phyloP scores from a whole-genome alignment of 495 filamentous ascomycete genomes.

The Tuber microsphaerosporum region DNA sequence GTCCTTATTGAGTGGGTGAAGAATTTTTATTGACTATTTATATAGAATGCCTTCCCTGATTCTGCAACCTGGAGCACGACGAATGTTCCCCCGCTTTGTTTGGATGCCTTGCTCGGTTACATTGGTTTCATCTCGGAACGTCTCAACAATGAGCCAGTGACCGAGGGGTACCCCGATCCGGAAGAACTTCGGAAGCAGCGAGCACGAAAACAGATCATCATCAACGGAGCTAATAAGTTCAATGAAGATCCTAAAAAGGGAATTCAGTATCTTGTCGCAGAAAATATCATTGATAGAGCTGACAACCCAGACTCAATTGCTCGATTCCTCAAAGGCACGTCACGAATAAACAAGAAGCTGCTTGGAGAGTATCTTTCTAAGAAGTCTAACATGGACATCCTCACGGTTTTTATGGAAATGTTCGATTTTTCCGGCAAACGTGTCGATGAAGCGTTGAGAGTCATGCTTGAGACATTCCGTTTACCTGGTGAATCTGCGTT shows the following conservation, averaged over 20 bases:
- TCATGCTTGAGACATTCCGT: constrained; percentile 85
- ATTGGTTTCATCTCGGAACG: constrained; percentile 86
- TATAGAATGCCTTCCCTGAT: constrained; percentile 80
- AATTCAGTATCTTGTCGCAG: constrained; percentile 72
- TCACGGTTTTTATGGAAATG: constrained; percentile 73
- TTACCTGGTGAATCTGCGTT: constrained; percentile 85
- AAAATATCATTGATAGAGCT: constrained; percentile 72
- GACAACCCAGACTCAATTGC: constrained; percentile 68
- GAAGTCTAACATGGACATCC: constrained; percentile 68
- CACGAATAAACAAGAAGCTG: constrained; percentile 77
- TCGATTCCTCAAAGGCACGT: constrained; percentile 74
- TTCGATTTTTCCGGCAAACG: constrained; percentile 82
- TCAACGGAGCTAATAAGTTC: constrained; percentile 82
- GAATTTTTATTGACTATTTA: constrained; percentile 13
- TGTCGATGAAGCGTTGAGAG: constrained; percentile 81
- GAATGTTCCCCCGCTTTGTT: constrained; percentile 88
- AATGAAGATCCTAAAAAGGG: constrained; percentile 90
- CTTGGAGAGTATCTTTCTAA: constrained; percentile 92
- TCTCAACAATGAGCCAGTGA: constrained; percentile 60
- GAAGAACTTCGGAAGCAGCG: constrained; percentile 60
- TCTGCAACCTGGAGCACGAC: constrained; percentile 99
- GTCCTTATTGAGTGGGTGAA: no score
- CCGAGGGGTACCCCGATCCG: constrained; percentile 61
- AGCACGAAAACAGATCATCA: constrained; percentile 73
- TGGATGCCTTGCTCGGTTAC: constrained; percentile 84